Conservation (phyloP, 257 asterid genomes). For the Ilex asprella region DNA sequence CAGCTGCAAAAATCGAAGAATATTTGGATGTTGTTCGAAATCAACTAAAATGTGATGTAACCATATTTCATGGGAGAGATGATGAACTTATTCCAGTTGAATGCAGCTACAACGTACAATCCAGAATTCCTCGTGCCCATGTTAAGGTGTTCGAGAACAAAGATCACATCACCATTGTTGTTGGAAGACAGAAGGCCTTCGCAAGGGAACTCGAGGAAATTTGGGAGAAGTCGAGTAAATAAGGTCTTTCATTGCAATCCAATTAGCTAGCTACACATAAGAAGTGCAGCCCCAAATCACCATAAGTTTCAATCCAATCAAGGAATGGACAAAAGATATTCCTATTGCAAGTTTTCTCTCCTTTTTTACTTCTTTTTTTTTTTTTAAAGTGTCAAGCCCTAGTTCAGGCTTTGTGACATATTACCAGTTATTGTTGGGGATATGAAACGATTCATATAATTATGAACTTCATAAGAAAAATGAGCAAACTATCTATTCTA, state of each 20-base stretch:
- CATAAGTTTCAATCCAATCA: too few relatives aligned
- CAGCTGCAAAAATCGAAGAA: conserved; percentile 70
- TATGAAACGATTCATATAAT: too few relatives aligned
- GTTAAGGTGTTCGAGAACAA: conserved; percentile 58
- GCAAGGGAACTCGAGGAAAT: conserved; percentile 83
- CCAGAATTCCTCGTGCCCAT: conserved; percentile 55
- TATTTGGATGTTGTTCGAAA: conserved; percentile 58
- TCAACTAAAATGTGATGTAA: conserved; percentile 43
- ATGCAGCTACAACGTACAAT: conserved; percentile 68
- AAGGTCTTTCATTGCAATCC: conserved; percentile 3
- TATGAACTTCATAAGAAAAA: too few relatives aligned
- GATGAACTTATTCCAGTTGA: conserved; percentile 85
- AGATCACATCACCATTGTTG: conserved; percentile 91
- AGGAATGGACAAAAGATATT: not conserved
- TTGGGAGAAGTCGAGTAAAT: conserved; percentile 49
- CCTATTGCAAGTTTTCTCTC: conserved; percentile 5
- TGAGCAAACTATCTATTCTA: too few relatives aligned
- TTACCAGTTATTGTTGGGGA: not conserved
- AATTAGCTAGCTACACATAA: not conserved
- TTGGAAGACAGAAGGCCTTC: conserved; percentile 74
- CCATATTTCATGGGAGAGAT: conserved; percentile 63
- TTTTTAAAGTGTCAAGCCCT: conserved; percentile 8
- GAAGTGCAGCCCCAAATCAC: too few relatives aligned
- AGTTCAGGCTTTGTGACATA: conserved; percentile 6
- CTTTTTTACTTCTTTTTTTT: not conserved